Conservation (phyloP, 495 filamentous ascomycete species). For the Delitschia confertaspora region DNA sequence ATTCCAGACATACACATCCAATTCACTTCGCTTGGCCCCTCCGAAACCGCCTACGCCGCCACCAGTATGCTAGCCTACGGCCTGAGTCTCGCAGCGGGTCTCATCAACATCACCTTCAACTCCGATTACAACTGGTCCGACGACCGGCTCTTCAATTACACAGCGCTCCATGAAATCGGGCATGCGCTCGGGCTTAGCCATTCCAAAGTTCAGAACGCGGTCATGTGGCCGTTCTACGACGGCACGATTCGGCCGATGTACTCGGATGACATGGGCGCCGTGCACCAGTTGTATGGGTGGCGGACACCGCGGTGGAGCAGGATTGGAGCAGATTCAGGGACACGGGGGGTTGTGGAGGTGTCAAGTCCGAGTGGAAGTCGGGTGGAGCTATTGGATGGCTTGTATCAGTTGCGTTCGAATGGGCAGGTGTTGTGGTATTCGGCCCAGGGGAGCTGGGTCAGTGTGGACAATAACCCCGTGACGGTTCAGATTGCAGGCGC, state of each 20-base stretch:
- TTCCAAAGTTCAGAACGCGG: slow-evolving; percentile 16
- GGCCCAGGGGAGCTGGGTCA: slow-evolving; percentile 9
- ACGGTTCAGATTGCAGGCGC: slow-evolving; percentile 19
- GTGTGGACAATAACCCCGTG: slow-evolving; percentile 15
- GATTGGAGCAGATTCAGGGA: slow-evolving; percentile 10
- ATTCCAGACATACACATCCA: slow-evolving; percentile 17
- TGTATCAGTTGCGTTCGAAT: slow-evolving; percentile 17
- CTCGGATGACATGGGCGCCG: slow-evolving; percentile 18
- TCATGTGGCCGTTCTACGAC: slow-evolving; percentile 21
- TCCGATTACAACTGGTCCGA: slow-evolving; percentile 22
- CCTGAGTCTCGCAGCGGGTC: slow-evolving; percentile 3
- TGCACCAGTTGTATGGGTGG: slow-evolving; percentile 21
- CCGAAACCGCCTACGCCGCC: slow-evolving; percentile 10
- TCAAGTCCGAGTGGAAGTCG: slow-evolving; percentile 2
- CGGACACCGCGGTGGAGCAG: slow-evolving; percentile 12
- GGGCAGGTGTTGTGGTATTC: slow-evolving; percentile 15
- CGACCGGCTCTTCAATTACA: slow-evolving; percentile 18
- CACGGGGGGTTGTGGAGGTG: slow-evolving; percentile 8
- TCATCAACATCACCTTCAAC: slow-evolving; percentile 25
- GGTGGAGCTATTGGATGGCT: slow-evolving; percentile 4
- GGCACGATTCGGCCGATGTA: slow-evolving; percentile 9
- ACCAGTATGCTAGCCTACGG: slow-evolving; percentile 16
- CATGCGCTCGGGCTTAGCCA: slow-evolving; percentile 19
- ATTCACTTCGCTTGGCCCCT: slow-evolving; percentile 7
- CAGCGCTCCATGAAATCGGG: slow-evolving; percentile 19